These are phyloP conservation scores for Trypanosoma caninum DNA, from an alignment of 208 protist genomes.

Conservation along the genomic window DNA sequence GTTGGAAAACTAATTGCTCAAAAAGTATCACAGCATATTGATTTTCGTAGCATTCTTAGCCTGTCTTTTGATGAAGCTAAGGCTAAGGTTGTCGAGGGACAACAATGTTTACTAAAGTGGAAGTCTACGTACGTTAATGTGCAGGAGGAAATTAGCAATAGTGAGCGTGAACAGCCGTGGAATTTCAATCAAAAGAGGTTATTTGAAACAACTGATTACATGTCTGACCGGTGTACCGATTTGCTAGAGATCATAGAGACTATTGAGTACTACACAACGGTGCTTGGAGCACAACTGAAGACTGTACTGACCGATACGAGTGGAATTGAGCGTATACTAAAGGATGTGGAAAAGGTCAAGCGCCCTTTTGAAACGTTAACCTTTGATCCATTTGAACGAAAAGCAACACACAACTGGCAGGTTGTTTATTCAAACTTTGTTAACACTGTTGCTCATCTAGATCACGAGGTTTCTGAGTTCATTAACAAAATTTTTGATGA, in stretches of 20 bases:
- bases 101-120: constrained; percentile 94
- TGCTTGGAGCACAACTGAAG: constrained; percentile 96
- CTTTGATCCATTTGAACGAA: constrained; percentile 96
- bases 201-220: constrained; percentile 98
- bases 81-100: constrained; percentile 85
- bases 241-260: constrained; percentile 93
- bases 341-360: constrained; percentile 93
- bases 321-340: constrained; percentile 95
- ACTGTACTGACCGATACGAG: constrained; percentile 95
- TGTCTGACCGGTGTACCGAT: constrained; percentile 94
- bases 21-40: constrained; percentile 93
- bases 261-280: constrained; percentile 95
- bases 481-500: constrained; percentile 98
- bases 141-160: constrained; percentile 95
- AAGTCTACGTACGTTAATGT: constrained; percentile 92
- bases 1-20: constrained; percentile 96
- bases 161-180: constrained; percentile 95
- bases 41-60: constrained; percentile 87
- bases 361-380: constrained; percentile 93
- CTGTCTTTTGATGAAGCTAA: constrained; percentile 75
- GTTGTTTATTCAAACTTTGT: constrained; percentile 93
- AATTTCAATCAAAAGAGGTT: constrained; percentile 97
- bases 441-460: constrained; percentile 89
- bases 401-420: constrained; percentile 89
- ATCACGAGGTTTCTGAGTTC: constrained; percentile 93